Conservation (phyloP, 2,329 filamentous ascomycete species). For the Sporothrix euskadiensis region DNA sequence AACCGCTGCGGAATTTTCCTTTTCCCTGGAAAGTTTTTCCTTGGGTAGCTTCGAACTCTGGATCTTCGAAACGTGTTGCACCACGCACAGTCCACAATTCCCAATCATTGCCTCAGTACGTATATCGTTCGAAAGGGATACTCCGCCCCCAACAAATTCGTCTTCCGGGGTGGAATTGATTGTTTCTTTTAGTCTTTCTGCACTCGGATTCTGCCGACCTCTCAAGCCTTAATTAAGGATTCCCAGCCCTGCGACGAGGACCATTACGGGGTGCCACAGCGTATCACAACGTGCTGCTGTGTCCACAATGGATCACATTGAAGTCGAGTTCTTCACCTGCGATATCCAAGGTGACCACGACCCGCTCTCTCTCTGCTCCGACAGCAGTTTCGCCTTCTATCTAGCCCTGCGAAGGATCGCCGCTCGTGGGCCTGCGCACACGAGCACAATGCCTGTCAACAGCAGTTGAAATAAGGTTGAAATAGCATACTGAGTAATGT, state of each 20-base stretch:
- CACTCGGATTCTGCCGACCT: not conserved
- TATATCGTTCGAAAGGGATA: not conserved
- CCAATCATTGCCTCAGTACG: too few relatives aligned
- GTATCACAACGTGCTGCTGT: not conserved
- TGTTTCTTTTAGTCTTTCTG: too few relatives aligned
- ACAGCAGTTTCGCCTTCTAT: not conserved
- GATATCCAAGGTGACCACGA: not conserved
- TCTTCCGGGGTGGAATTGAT: not conserved
- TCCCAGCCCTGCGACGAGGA: constrained; percentile 8
- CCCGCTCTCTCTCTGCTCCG: not conserved
- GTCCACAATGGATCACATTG: too few relatives aligned
- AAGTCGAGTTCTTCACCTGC: not conserved
- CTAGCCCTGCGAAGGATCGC: not conserved
- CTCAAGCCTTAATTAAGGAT: not conserved
- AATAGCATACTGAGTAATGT: too few relatives aligned
- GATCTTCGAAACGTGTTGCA: not conserved
- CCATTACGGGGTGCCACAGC: constrained; percentile 10
- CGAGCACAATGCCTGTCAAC: not conserved
- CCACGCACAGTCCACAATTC: not conserved
- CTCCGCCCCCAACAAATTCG: not conserved
- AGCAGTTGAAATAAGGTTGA: not conserved
- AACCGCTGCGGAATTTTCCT: not conserved
- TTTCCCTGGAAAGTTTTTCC: not conserved
- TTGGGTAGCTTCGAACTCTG: not conserved
- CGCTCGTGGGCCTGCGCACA: not conserved